Conservation (phyloP, 805 yeast species). For the Yarrowia phangngaensis region DNA sequence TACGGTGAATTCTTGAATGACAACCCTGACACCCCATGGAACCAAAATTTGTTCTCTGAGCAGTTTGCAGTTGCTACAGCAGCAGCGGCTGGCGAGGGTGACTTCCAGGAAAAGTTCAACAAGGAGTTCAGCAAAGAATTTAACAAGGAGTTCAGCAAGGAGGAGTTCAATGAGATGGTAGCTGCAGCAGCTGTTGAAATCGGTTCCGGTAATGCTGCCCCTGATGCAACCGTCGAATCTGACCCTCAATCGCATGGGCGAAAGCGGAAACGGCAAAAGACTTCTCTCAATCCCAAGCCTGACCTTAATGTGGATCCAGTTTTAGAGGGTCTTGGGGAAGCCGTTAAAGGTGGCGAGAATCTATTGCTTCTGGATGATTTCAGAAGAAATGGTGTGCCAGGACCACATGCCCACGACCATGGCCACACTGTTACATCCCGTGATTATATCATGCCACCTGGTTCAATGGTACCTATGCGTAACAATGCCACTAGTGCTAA, state of each 20-base stretch:
- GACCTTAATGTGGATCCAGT: slow-evolving; percentile 53
- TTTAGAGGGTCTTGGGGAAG: slow-evolving; percentile 41
- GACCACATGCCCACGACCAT: slow-evolving; percentile 2
- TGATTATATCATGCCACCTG: slow-evolving; percentile 16
- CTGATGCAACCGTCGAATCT: neutral
- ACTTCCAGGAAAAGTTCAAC: slow-evolving; percentile 16
- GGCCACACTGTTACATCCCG: slow-evolving; percentile 1
- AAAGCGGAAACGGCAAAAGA: slow-evolving; percentile 22
- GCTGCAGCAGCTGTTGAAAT: slow-evolving; percentile 24
- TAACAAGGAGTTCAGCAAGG: slow-evolving; percentile 11
- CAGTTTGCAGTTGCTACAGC: slow-evolving; percentile 27
- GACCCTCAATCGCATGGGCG: slow-evolving; percentile 7
- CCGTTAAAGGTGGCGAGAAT: slow-evolving; percentile 17
- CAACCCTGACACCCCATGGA: slow-evolving; percentile 32
- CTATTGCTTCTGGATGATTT: slow-evolving; percentile 17
- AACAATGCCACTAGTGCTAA: neutral
- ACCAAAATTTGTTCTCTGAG: slow-evolving; percentile 21
- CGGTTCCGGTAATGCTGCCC: slow-evolving; percentile 2
- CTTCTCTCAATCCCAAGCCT: slow-evolving; percentile 13
- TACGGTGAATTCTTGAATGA: slow-evolving; percentile 47
- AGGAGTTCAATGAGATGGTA: slow-evolving; percentile 21
- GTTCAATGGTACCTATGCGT: slow-evolving; percentile 9
- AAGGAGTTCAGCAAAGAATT: slow-evolving; percentile 4
- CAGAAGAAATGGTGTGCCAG: slow-evolving; percentile 3
- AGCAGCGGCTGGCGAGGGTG: slow-evolving; percentile 24